A percentile compares a stretch with the other conserved stretches of the same genome.
Conservation (phyloP, 176 grass and related monocot species). For the Raddia distichophylla region DNA sequence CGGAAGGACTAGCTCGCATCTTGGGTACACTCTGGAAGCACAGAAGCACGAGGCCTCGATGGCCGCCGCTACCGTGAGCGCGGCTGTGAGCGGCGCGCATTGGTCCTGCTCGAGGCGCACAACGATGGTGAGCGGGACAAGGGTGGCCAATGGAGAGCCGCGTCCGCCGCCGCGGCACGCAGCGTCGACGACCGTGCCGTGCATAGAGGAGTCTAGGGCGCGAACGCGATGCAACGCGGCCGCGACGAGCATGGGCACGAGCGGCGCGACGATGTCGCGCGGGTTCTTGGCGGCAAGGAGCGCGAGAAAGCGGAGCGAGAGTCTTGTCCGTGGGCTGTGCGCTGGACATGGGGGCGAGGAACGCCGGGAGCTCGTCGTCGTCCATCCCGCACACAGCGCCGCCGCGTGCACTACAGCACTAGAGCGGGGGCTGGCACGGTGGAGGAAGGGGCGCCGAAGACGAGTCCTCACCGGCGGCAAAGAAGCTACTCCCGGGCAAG, state of each 20-base stretch:
- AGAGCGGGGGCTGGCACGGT: too few relatives aligned
- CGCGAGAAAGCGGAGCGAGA: slow-evolving; percentile 82
- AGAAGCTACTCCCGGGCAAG: too few relatives aligned
- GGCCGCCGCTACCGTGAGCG: slow-evolving; percentile 67
- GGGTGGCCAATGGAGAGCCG: slow-evolving; percentile 33
- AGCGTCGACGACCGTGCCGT: slow-evolving; percentile 77
- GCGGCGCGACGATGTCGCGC: slow-evolving; percentile 57
- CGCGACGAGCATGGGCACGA: slow-evolving; percentile 70
- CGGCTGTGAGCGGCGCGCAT: slow-evolving; percentile 71
- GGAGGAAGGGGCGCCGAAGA: too few relatives aligned
- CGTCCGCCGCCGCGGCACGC: slow-evolving; percentile 52
- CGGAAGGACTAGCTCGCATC: too few relatives aligned
- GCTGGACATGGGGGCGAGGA: slow-evolving; percentile 83
- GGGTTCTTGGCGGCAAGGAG: slow-evolving; percentile 67
- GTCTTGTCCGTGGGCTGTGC: slow-evolving; percentile 73
- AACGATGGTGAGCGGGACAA: slow-evolving; percentile 58
- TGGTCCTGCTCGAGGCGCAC: slow-evolving; percentile 96
- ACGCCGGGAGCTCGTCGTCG: slow-evolving; percentile 54
- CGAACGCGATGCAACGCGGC: slow-evolving; percentile 78
- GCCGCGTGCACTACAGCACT: too few relatives aligned
- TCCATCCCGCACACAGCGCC: slow-evolving; percentile 54
- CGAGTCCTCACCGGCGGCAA: too few relatives aligned
- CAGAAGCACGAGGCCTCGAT: slow-evolving; percentile 45
- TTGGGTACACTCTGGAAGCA: too few relatives aligned
- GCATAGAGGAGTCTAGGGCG: slow-evolving; percentile 91